Conservation (phyloP, 2,329 filamentous ascomycete species). For the Neodidymelliopsis sp. region DNA sequence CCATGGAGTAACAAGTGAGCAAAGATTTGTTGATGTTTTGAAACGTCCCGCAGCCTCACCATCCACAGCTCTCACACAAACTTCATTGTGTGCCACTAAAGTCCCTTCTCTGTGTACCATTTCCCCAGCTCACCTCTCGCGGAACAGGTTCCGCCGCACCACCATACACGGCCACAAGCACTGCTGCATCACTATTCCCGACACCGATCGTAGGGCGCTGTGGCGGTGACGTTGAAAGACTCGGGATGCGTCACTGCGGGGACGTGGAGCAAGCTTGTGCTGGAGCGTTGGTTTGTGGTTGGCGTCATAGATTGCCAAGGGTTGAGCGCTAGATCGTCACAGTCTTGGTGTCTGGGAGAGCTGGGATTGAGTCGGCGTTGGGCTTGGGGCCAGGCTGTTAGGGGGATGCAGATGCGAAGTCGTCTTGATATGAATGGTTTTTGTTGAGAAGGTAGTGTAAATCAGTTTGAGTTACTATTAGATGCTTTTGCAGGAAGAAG, state of each 20-base stretch:
- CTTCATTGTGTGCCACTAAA: no score
- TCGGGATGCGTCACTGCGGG: conserved; percentile 1
- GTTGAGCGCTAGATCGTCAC: background rate
- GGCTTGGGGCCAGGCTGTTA: background rate
- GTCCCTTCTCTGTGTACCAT: no score
- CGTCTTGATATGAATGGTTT: background rate
- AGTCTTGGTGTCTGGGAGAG: background rate
- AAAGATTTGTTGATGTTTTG: no score
- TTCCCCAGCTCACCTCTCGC: no score
- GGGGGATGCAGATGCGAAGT: background rate
- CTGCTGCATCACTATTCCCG: conserved; percentile 3
- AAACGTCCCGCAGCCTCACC: no score
- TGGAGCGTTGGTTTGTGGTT: background rate
- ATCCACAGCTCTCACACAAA: no score
- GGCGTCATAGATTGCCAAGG: conserved; percentile 10
- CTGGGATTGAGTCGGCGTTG: no score
- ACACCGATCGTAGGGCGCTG: background rate
- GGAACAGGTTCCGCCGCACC: background rate
- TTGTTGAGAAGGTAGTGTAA: background rate
- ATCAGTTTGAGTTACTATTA: background rate
- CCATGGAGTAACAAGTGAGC: no score
- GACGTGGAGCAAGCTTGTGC: background rate
- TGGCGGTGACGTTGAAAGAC: background rate
- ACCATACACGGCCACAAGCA: background rate
- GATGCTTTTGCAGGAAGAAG: background rate